Percentiles rank a stretch among this genome's conserved stretches.
phyloP scores from a whole-genome alignment of 2,329 filamentous ascomycete species.

The Claviceps sorghi region DNA sequence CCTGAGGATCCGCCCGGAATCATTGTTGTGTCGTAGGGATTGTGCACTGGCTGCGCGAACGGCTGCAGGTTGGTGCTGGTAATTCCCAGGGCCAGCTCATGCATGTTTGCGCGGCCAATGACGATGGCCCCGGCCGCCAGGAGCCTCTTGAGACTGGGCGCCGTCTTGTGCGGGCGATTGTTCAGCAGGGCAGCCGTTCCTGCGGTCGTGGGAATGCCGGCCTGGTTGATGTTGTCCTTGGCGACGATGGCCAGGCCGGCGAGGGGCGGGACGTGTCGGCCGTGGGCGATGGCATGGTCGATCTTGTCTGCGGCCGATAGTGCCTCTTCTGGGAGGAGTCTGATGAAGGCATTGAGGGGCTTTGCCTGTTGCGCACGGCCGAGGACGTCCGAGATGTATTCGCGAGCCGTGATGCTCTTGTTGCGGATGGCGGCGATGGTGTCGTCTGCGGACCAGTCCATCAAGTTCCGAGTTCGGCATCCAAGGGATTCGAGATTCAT shows the following conservation, averaged over 20 bases:
- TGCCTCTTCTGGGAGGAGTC: constrained; percentile 1
- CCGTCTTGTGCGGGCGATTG: constrained; percentile 5
- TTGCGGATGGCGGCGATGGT: constrained; percentile 1
- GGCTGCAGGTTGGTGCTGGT: constrained; percentile 9
- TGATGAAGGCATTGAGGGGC: constrained; percentile 2
- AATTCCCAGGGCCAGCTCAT: constrained; percentile 9
- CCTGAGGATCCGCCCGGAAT: constrained; percentile 11
- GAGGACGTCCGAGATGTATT: constrained; percentile 3
- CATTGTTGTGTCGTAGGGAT: constrained; percentile 6
- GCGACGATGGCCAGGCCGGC: constrained; percentile 11
- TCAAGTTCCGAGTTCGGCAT: background rate
- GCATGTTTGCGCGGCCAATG: constrained; percentile 41
- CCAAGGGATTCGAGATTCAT: background rate
- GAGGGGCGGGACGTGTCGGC: constrained; percentile 7
- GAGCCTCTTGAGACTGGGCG: constrained; percentile 9
- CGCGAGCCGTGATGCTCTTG: background rate
- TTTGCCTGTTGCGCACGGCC: background rate
- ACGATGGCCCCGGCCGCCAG: constrained; percentile 15
- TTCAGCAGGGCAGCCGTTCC: constrained; percentile 7
- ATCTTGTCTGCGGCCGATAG: constrained; percentile 1
- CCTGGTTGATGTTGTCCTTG: constrained; percentile 12
- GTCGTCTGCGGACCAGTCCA: constrained; percentile 3
- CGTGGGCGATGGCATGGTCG: constrained; percentile 3
- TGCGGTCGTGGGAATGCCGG: constrained; percentile 5
- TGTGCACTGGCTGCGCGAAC: constrained; percentile 9